Conservation (phyloP, 179 eudicot species). For the Nepenthes alata region DNA sequence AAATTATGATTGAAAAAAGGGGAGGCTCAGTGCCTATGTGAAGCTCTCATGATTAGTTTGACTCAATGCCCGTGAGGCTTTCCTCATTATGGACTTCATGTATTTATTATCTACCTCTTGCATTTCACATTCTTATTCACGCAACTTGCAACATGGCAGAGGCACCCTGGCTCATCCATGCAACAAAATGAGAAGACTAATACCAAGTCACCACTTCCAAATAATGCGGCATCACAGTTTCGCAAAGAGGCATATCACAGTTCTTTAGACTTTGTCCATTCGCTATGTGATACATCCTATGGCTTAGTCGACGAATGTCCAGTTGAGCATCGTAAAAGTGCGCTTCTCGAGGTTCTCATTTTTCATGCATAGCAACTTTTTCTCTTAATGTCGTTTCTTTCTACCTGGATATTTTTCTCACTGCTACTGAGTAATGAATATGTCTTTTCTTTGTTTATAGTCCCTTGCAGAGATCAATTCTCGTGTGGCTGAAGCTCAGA, state of each 20-base stretch:
- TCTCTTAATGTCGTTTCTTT: background rate
- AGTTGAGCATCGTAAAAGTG: slow-evolving; percentile 85
- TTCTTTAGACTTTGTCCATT: slow-evolving; percentile 87
- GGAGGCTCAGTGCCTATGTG: too few relatives aligned
- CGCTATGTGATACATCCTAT: slow-evolving; percentile 89
- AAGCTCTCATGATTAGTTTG: too few relatives aligned
- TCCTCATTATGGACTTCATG: too few relatives aligned
- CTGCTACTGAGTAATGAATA: slow-evolving; percentile 9
- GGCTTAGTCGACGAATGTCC: slow-evolving; percentile 96
- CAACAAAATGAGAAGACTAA: slow-evolving; percentile 45
- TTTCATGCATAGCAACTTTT: background rate
- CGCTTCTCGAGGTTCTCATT: slow-evolving; percentile 71
- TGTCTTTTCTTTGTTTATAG: slow-evolving; percentile 36
- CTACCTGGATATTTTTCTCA: background rate
- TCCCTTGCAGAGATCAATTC: slow-evolving; percentile 83
- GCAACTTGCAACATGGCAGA: slow-evolving; percentile 30
- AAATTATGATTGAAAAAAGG: too few relatives aligned
- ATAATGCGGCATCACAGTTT: slow-evolving; percentile 50
- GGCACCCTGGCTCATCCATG: slow-evolving; percentile 48
- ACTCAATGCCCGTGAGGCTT: too few relatives aligned
- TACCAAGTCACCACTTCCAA: slow-evolving; percentile 84
- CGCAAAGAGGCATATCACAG: slow-evolving; percentile 96
- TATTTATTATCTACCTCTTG: too few relatives aligned
- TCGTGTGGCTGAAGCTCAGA: slow-evolving; percentile 67
- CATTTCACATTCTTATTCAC: slow-evolving; percentile 10